Evolutionary conservation across 768 basidiomycete species (phyloP).

Genomic region (Exsudoporus frostii): DNA sequence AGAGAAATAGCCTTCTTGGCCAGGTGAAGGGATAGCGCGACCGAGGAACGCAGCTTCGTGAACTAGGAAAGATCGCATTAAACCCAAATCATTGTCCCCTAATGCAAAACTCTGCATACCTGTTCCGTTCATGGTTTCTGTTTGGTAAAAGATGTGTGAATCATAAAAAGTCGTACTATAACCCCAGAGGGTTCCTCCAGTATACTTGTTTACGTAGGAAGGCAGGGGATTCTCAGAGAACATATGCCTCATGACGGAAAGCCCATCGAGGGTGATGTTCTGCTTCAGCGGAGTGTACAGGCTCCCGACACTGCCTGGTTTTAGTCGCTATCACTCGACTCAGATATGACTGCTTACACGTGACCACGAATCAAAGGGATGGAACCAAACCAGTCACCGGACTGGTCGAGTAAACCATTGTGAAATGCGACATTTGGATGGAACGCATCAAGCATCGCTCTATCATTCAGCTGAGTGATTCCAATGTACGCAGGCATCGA

Average conservation of each 20-base stretch:
- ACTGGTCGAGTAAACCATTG: constrained; percentile 10
- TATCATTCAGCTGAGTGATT: background rate
- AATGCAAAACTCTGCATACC: background rate
- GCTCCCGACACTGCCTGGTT: background rate
- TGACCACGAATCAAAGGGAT: constrained; percentile 13
- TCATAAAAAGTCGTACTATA: constrained; percentile 11
- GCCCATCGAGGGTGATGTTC: constrained; percentile 2
- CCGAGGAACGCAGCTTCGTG: constrained; percentile 15
- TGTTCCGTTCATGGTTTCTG: constrained; percentile 6
- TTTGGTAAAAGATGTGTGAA: constrained; percentile 13
- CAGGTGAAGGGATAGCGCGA: constrained; percentile 4
- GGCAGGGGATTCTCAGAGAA: constrained; percentile 8
- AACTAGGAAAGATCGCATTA: background rate
- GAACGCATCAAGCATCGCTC: constrained; percentile 9
- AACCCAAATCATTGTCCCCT: too few relatives aligned
- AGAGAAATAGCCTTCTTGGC: background rate
- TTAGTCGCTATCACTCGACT: background rate
- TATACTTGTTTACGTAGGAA: constrained; percentile 5
- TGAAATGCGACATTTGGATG: constrained; percentile 12
- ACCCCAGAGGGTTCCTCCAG: constrained; percentile 8
- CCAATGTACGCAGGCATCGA: background rate
- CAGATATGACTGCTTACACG: background rate
- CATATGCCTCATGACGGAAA: constrained; percentile 9
- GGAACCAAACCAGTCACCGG: constrained; percentile 10
- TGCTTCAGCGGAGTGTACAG: background rate